Conservation (phyloP, 2,329 filamentous ascomycete species). For the Eurotiales sp. region DNA sequence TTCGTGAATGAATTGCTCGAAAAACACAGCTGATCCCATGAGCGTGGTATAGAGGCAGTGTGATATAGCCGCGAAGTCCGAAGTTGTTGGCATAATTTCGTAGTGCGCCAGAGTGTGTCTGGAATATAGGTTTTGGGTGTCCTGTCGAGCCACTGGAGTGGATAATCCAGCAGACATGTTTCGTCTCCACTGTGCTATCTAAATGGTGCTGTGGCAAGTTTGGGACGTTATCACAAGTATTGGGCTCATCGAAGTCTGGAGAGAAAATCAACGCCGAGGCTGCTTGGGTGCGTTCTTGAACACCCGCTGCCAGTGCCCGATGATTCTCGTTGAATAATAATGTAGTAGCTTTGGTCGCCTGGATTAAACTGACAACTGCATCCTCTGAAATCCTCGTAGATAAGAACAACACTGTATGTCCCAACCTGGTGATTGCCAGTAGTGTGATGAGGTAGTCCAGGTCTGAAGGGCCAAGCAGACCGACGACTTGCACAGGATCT, state of each 20-base stretch:
- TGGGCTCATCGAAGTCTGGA: no score
- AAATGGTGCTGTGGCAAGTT: constrained; percentile 16
- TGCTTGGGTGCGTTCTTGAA: no score
- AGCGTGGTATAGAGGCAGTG: constrained; percentile 4
- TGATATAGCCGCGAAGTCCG: constrained; percentile 4
- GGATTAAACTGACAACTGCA: no score
- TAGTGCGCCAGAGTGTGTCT: constrained; percentile 1
- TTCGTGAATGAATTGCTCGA: neutral
- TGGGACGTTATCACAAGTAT: no score
- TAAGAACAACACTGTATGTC: constrained; percentile 23
- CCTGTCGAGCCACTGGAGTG: constrained; percentile 21
- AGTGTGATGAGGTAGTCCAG: constrained; percentile 24
- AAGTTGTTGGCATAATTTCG: constrained; percentile 6
- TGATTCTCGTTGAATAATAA: no score
- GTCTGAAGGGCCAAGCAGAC: constrained; percentile 22
- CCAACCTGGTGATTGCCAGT: constrained; percentile 20
- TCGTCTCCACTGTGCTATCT: constrained; percentile 17
- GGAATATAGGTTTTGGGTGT: constrained; percentile 18
- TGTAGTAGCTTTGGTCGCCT: no score
- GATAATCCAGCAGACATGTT: constrained; percentile 18
- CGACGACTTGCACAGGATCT: constrained; percentile 22
- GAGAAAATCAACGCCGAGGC: no score
- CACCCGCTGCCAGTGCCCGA: no score
- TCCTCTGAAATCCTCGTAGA: constrained; percentile 16
- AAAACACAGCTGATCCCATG: constrained; percentile 2